Percentiles rank a stretch among this genome's conserved stretches.
These are phyloP conservation scores for Euclidium syriacum DNA, from an alignment of 345 rosid genomes.

Conservation along the genomic window DNA sequence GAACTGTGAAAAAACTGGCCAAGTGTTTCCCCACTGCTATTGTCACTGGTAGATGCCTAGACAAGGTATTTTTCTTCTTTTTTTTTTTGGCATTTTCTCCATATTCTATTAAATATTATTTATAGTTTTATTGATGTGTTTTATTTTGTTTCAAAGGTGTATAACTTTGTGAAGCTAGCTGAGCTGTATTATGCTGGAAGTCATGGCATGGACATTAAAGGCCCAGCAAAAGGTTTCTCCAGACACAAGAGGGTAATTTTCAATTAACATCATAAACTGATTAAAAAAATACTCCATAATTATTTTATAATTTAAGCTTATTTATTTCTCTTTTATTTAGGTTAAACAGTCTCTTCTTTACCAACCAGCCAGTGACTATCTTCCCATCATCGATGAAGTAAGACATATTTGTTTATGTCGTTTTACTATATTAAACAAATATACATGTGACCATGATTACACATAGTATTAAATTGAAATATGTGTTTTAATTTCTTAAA, in stretches of 20 bases:
- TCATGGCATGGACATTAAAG: slow-evolving; percentile 99
- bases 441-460: too few relatives aligned
- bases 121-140: background rate
- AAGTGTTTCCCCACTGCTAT: slow-evolving; percentile 83
- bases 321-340: slow-evolving; percentile 31
- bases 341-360: slow-evolving; percentile 45
- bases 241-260: slow-evolving; percentile 46
- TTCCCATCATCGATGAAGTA: slow-evolving; percentile 85
- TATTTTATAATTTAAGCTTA: slow-evolving; percentile 13
- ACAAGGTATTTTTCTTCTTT: slow-evolving; percentile 53
- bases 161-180: slow-evolving; percentile 69
- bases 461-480: too few relatives aligned
- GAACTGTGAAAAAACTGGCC: slow-evolving; percentile 58
- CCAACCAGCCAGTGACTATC: slow-evolving; percentile 82
- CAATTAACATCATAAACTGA: slow-evolving; percentile 7
- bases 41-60: slow-evolving; percentile 89
- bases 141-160: slow-evolving; percentile 46
- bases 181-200: slow-evolving; percentile 98
- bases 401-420: background rate
- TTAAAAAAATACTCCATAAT: slow-evolving; percentile 41
- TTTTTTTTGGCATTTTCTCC: background rate
- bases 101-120: background rate
- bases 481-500: background rate
- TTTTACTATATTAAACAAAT: background rate
- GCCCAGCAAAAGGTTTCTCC: slow-evolving; percentile 58